Evolutionary conservation across 495 filamentous ascomycete genomes (phyloP).

Genomic region (Aspergillus sclerotiicarbonarius): DNA sequence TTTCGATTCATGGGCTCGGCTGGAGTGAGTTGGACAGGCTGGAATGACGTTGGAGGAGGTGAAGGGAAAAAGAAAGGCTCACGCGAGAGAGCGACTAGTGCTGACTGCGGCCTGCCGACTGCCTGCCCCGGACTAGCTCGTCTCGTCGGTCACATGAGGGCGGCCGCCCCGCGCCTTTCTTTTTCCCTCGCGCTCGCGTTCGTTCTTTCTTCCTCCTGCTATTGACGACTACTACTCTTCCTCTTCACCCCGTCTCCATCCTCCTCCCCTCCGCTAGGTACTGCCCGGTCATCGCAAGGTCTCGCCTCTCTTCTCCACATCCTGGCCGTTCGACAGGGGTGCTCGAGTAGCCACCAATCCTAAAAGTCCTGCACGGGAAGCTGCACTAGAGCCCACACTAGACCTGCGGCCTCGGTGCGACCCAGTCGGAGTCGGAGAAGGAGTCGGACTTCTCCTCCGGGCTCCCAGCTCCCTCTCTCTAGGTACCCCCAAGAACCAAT

Average conservation of each 20-base stretch:
- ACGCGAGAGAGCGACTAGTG: neutral
- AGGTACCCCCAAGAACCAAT: no score
- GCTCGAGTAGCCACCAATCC: neutral
- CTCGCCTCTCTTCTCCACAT: no score
- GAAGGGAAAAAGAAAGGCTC: neutral
- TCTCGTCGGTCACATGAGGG: neutral
- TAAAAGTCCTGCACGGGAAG: neutral
- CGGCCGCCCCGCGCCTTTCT: no score
- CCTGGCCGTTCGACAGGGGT: no score
- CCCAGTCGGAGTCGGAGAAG: neutral
- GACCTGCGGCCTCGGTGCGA: neutral
- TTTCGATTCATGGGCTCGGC: conserved; percentile 1
- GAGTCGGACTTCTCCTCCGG: neutral
- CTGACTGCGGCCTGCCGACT: no score
- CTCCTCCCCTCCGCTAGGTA: no score
- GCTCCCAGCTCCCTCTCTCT: no score
- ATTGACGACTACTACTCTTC: no score
- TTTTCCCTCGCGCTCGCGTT: no score
- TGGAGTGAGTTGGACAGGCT: neutral
- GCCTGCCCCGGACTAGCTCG: neutral
- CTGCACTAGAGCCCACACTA: neutral
- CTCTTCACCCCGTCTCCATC: no score
- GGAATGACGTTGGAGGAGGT: neutral
- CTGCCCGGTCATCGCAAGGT: no score
- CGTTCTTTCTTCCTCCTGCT: no score